Conservation (phyloP, 75 land plant species). For the Picea glauca region DNA sequence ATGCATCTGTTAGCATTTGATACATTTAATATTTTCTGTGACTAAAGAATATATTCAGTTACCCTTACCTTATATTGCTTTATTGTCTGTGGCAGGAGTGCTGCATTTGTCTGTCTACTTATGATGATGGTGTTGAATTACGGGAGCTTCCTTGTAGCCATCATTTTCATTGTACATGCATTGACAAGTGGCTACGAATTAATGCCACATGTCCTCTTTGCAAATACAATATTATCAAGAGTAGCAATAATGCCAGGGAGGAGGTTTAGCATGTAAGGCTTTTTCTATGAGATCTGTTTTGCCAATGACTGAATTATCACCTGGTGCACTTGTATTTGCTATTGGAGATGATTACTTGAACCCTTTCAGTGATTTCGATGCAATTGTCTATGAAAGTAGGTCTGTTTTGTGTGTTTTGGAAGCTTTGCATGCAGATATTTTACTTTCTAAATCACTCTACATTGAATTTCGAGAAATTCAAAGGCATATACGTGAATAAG, state of each 20-base stretch:
- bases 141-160: constrained; percentile 78
- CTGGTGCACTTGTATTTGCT: not conserved
- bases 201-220: constrained; percentile 90
- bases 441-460: not conserved
- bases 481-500: not conserved
- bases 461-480: not conserved
- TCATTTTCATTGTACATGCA: constrained; percentile 77
- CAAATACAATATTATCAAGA: constrained; percentile 76
- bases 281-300: constrained; percentile 4
- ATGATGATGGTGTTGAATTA: constrained; percentile 75
- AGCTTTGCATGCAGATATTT: not conserved
- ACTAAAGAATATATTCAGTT: not conserved
- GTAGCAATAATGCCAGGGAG: constrained; percentile 27
- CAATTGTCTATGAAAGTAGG: not conserved
- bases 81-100: constrained; percentile 52
- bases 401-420: not conserved
- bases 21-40: not conserved
- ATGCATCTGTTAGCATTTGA: not conserved
- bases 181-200: constrained; percentile 81
- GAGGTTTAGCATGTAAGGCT: constrained; percentile 26
- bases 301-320: not conserved
- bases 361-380: not conserved
- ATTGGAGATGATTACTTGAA: not conserved
- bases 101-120: constrained; percentile 78
- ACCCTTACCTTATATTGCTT: not conserved